phyloP scores from a whole-genome alignment of 768 basidiomycete species.

The Agrocybe pediades region DNA sequence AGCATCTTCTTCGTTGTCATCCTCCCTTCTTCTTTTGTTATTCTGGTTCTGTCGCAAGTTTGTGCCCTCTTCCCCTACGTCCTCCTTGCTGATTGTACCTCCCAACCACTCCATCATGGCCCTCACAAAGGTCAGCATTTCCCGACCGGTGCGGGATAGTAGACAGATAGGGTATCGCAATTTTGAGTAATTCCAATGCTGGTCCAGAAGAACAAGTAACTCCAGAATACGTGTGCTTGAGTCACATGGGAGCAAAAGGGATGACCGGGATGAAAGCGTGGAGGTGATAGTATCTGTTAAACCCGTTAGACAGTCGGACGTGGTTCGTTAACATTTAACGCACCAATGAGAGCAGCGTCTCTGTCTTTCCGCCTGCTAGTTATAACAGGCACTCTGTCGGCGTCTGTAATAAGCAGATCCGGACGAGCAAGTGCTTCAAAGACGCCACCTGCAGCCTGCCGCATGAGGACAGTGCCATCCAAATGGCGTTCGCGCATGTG shows the following conservation, averaged over 20 bases:
- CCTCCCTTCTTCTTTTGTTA: slow-evolving; percentile 58
- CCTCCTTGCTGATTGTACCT: slow-evolving; percentile 91
- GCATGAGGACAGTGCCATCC: slow-evolving; percentile 88
- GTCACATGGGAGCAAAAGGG: slow-evolving; percentile 90
- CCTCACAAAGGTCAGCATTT: slow-evolving; percentile 91
- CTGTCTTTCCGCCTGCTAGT: slow-evolving; percentile 89
- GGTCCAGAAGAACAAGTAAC: slow-evolving; percentile 92
- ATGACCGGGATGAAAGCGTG: slow-evolving; percentile 78
- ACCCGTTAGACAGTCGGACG: slow-evolving; percentile 8
- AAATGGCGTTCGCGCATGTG: slow-evolving; percentile 96
- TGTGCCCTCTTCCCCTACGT: slow-evolving; percentile 78
- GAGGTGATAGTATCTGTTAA: slow-evolving; percentile 81
- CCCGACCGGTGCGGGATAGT: slow-evolving; percentile 86
- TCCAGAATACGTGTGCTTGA: slow-evolving; percentile 94
- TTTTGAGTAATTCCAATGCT: slow-evolving; percentile 93
- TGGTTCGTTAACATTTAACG: slow-evolving; percentile 4
- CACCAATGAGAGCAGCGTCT: slow-evolving; percentile 86
- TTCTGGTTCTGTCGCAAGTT: slow-evolving; percentile 53
- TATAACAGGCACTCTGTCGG: slow-evolving; percentile 78
- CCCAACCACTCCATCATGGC: slow-evolving; percentile 99
- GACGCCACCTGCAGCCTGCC: slow-evolving; percentile 71
- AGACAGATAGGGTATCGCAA: slow-evolving; percentile 90
- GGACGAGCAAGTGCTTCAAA: slow-evolving; percentile 88
- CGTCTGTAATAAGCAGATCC: slow-evolving; percentile 93
- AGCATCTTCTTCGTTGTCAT: slow-evolving; percentile 80